phyloP scores from a whole-genome alignment of 1,139 yeast genomes.

The Diutina pseudorugosa region DNA sequence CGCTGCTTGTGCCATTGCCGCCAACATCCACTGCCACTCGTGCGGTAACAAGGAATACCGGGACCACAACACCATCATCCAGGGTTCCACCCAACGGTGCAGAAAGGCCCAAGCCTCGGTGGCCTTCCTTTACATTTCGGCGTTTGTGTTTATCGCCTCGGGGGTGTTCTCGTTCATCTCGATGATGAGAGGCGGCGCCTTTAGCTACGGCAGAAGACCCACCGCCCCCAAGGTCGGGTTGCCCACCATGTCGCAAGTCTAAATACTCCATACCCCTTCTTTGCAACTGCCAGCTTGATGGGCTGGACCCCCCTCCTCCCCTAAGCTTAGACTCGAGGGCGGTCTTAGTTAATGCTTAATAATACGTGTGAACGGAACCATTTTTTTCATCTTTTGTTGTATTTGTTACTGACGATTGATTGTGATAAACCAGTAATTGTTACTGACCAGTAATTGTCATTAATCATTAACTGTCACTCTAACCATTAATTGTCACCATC shows the following conservation, averaged over 20 bases:
- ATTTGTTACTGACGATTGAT: too few species aligned
- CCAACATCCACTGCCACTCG: constrained; percentile 75
- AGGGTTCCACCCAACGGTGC: constrained; percentile 75
- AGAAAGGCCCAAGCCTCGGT: constrained; percentile 88
- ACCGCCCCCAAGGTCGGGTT: constrained; percentile 63
- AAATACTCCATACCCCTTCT: constrained; percentile 11
- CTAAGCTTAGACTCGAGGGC: not conserved
- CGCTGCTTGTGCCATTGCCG: constrained; percentile 90
- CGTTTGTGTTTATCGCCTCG: constrained; percentile 64
- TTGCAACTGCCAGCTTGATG: not conserved
- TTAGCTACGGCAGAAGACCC: constrained; percentile 32
- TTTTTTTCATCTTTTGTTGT: too few species aligned
- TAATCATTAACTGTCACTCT: too few species aligned
- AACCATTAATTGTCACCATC: too few species aligned
- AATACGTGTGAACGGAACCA: not conserved
- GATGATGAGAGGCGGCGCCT: constrained; percentile 61
- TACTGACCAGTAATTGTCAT: too few species aligned
- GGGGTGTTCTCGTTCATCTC: constrained; percentile 47
- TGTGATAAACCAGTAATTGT: too few species aligned
- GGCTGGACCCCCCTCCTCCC: not conserved
- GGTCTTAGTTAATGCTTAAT: not conserved
- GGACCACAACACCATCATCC: constrained; percentile 52
- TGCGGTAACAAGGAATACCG: constrained; percentile 62
- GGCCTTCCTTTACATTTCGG: constrained; percentile 84
- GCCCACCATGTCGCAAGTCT: constrained; percentile 82